A percentile compares a stretch with the other conserved stretches of the same genome.
phyloP scores from a whole-genome alignment of 1,284 basidiomycete genomes.

The Tilletia indica region DNA sequence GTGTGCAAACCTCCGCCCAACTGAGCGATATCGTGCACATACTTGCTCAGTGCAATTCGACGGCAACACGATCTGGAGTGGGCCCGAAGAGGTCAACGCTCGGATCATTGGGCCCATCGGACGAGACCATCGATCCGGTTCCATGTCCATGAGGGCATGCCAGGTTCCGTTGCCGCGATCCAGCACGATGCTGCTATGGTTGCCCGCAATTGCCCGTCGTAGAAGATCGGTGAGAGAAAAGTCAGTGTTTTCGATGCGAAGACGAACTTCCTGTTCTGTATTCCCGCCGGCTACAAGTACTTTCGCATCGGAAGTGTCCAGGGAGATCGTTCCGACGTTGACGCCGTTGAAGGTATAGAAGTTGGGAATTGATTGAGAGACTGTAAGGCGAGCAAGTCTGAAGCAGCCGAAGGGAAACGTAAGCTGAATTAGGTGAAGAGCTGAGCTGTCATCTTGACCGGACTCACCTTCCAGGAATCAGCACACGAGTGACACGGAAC shows the following conservation, averaged over 20 bases:
- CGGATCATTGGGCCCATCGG: slow-evolving; percentile 30
- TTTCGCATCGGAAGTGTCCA: not conserved
- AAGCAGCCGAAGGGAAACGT: not conserved
- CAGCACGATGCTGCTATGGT: not conserved
- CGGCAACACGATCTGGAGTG: slow-evolving; percentile 30
- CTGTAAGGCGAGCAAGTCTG: slow-evolving; percentile 61
- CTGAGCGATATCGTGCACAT: slow-evolving; percentile 21
- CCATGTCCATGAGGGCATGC: not conserved
- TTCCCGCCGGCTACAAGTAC: too few relatives aligned
- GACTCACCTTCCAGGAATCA: not conserved
- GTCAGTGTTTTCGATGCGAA: not conserved
- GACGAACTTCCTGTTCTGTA: not conserved
- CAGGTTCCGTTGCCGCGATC: not conserved
- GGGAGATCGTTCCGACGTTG: not conserved
- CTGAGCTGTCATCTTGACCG: not conserved
- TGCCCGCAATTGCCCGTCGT: not conserved
- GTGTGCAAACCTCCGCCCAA: slow-evolving; percentile 28
- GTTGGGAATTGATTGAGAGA: slow-evolving; percentile 29
- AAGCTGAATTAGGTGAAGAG: not conserved
- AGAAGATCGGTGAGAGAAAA: not conserved
- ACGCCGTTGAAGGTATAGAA: slow-evolving; percentile 23
- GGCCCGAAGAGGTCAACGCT: slow-evolving; percentile 28
- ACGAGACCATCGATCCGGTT: slow-evolving; percentile 16
- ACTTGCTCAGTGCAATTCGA: slow-evolving; percentile 17
- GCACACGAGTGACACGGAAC: slow-evolving; percentile 60